These are phyloP conservation scores for Phialemonium atrogriseum DNA, from an alignment of 2,329 filamentous ascomycete species.

Conservation along the genomic window DNA sequence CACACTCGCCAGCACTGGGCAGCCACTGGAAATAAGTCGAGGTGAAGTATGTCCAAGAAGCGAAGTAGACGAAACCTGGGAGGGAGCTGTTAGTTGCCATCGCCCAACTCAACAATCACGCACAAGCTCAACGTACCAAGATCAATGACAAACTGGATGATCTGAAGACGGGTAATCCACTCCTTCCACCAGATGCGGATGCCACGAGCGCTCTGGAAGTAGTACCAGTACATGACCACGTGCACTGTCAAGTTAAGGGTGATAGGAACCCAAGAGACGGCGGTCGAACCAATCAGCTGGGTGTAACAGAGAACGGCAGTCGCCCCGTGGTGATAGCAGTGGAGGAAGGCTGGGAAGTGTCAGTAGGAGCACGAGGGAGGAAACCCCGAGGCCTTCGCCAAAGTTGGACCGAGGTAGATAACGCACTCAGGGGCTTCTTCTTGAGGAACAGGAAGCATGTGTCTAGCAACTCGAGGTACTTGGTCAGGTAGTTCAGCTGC, in stretches of 20 bases:
- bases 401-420: too few relatives aligned
- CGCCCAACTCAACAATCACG: too few relatives aligned
- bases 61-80: conserved; percentile 95
- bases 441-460: conserved; percentile 97
- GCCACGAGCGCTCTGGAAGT: conserved; percentile 96
- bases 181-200: conserved; percentile 99
- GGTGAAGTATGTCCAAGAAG: conserved; percentile 97
- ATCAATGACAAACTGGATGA: conserved; percentile 94
- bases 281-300: conserved; percentile 84
- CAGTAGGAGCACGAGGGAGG: neutral
- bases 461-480: conserved; percentile 92
- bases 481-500: conserved; percentile 95
- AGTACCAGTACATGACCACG: conserved; percentile 99
- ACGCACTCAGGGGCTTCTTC: conserved; percentile 91
- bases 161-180: conserved; percentile 97
- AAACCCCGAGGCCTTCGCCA: neutral
- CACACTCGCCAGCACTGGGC: conserved; percentile 78
- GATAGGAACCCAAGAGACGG: conserved; percentile 93
- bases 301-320: conserved; percentile 97
- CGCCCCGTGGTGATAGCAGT: conserved; percentile 97
- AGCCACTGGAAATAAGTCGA: conserved; percentile 81
- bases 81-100: conserved; percentile 2
- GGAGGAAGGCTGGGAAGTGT: conserved; percentile 67
- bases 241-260: conserved; percentile 88
- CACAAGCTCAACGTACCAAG: conserved; percentile 55